These are phyloP conservation scores for Eremomyces bilateralis DNA, from an alignment of 495 filamentous ascomycete species.

Conservation along the genomic window DNA sequence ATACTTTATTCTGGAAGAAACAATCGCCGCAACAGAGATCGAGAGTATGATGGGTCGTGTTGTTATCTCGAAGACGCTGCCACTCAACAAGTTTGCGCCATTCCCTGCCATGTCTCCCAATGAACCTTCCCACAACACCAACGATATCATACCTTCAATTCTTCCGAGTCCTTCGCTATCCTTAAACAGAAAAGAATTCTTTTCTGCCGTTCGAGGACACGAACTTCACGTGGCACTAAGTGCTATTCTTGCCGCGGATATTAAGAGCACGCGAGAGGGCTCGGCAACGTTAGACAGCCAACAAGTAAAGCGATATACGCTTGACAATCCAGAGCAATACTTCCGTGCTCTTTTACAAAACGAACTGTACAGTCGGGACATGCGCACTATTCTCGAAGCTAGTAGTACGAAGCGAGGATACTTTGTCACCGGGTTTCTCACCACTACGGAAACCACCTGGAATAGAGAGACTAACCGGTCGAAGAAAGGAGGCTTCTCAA, in stretches of 20 bases:
- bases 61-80: neutral
- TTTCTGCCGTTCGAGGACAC: neutral
- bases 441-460: neutral
- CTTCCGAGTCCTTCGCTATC: neutral
- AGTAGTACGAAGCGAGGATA: neutral
- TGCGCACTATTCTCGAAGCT: neutral
- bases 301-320: neutral
- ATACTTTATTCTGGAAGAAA: conserved; percentile 1
- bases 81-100: conserved; percentile 1
- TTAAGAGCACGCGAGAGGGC: neutral
- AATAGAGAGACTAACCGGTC: too few relatives aligned
- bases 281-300: neutral
- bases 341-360: neutral
- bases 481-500: too few relatives aligned
- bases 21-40: neutral
- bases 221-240: neutral
- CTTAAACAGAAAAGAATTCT: neutral
- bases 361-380: neutral
- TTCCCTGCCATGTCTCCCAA: neutral
- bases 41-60: neutral
- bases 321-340: neutral
- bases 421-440: neutral
- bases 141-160: neutral
- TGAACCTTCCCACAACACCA: neutral
- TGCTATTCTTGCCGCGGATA: neutral